Conservation (phyloP, 176 grass and related monocot species). For the Juncus inflexus region DNA sequence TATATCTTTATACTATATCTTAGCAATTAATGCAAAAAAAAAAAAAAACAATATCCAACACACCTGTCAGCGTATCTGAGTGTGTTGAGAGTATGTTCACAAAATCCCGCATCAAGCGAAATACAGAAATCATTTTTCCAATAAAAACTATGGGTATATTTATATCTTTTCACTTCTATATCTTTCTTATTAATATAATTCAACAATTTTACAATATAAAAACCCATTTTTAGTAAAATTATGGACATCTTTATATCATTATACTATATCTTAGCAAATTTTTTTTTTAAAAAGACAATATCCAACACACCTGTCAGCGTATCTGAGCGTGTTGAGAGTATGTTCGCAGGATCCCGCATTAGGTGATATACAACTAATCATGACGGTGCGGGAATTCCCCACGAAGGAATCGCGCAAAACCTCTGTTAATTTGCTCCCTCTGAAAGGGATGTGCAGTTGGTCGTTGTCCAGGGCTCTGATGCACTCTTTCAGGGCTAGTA, state of each 20-base stretch:
- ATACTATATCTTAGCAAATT: too few species aligned
- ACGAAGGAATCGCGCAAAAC: constrained; percentile 98
- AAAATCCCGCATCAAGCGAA: too few species aligned
- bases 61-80: too few species aligned
- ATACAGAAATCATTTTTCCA: too few species aligned
- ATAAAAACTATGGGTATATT: too few species aligned
- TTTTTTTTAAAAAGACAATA: not conserved
- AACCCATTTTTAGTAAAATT: not conserved
- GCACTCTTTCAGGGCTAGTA: constrained; percentile 94
- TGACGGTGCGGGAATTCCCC: constrained; percentile 91
- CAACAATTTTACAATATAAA: constrained; percentile 1
- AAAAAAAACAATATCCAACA: constrained; percentile 3
- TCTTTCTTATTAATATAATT: too few species aligned
- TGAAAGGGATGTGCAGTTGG: constrained; percentile 97
- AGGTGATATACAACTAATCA: constrained; percentile 98
- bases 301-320: constrained; percentile 73
- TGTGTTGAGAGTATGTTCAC: too few species aligned
- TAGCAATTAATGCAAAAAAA: constrained; percentile 7
- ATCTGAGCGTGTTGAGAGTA: constrained; percentile 96
- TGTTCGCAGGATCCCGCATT: constrained; percentile 98
- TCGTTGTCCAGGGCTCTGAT: constrained; percentile 98
- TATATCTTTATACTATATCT: too few species aligned
- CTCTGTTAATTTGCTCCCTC: constrained; percentile 99
- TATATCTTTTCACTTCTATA: too few species aligned
- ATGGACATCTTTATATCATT: not conserved